These are phyloP conservation scores for Eucalyptus curtisii DNA, from an alignment of 345 rosid genomes.

Conservation along the genomic window DNA sequence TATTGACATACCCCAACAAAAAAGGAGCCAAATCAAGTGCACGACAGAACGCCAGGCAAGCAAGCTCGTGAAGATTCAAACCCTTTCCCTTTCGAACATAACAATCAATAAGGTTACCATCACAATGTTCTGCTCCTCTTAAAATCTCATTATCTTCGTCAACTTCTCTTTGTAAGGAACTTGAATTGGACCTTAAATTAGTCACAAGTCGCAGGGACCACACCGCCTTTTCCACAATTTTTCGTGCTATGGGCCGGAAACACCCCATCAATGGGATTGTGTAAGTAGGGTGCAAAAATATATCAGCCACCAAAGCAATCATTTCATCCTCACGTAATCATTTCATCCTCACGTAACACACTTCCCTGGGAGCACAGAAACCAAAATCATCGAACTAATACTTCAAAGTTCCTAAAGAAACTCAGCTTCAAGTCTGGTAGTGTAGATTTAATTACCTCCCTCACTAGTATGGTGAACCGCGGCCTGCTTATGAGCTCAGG, in stretches of 20 bases:
- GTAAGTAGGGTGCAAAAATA: slow-evolving; percentile 52
- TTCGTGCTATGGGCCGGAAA: slow-evolving; percentile 38
- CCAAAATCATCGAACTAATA: background rate
- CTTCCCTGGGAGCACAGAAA: slow-evolving; percentile 26
- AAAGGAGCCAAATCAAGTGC: slow-evolving; percentile 62
- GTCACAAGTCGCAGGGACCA: slow-evolving; percentile 35
- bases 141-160: background rate
- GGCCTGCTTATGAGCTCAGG: slow-evolving; percentile 28
- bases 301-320: slow-evolving; percentile 34
- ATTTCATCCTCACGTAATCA: slow-evolving; percentile 47
- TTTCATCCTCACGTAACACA: slow-evolving; percentile 34
- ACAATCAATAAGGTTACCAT: slow-evolving; percentile 36
- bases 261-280: slow-evolving; percentile 61
- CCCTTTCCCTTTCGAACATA: slow-evolving; percentile 43
- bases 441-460: slow-evolving; percentile 12
- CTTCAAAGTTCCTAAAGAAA: background rate
- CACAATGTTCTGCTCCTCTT: slow-evolving; percentile 1
- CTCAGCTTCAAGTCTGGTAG: background rate
- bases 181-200: slow-evolving; percentile 28
- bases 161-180: background rate
- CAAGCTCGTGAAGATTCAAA: slow-evolving; percentile 71
- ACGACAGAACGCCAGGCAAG: slow-evolving; percentile 81
- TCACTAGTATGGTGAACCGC: slow-evolving; percentile 16
- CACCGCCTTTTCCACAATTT: slow-evolving; percentile 51
- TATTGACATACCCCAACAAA: slow-evolving; percentile 37